Conservation (phyloP, 225 moss, liverwort and hornwort species). For the Lunularia cruciata region DNA sequence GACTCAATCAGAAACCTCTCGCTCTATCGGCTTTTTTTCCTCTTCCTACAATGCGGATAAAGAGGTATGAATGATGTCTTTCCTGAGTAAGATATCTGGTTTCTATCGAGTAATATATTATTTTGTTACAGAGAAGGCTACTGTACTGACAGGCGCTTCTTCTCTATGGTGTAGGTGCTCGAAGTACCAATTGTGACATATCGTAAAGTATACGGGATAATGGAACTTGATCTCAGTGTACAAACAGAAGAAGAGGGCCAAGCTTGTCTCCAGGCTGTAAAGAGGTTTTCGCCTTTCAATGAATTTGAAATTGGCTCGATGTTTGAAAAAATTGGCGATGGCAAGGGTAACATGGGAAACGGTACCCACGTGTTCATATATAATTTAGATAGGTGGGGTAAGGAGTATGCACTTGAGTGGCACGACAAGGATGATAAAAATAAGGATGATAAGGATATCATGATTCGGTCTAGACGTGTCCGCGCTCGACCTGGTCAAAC, state of each 20-base stretch:
- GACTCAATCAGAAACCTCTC: slow-evolving; percentile 59
- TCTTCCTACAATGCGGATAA: slow-evolving; percentile 62
- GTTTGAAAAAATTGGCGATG: slow-evolving; percentile 67
- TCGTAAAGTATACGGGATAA: slow-evolving; percentile 60
- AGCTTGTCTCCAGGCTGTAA: slow-evolving; percentile 60
- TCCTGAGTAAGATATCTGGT: too few relatives aligned
- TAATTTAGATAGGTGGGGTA: slow-evolving; percentile 74
- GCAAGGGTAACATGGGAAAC: slow-evolving; percentile 27
- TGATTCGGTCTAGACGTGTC: slow-evolving; percentile 59
- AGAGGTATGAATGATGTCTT: slow-evolving; percentile 55
- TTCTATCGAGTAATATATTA: too few relatives aligned
- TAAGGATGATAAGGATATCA: slow-evolving; percentile 46
- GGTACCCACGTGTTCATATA: slow-evolving; percentile 74
- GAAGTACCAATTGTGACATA: slow-evolving; percentile 82
- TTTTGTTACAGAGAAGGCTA: too few relatives aligned
- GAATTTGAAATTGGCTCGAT: slow-evolving; percentile 67
- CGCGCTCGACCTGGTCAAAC: slow-evolving; percentile 83
- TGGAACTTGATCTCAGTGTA: slow-evolving; percentile 55
- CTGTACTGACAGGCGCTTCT: too few relatives aligned
- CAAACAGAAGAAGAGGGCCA: slow-evolving; percentile 53
- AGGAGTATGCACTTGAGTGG: slow-evolving; percentile 60
- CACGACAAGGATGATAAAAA: slow-evolving; percentile 25
- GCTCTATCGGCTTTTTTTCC: slow-evolving; percentile 84
- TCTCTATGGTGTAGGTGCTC: slow-evolving; percentile 46
- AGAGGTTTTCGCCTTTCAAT: slow-evolving; percentile 63